Evolutionary conservation across 2,329 filamentous ascomycete species (phyloP), one percentile per base, ranked within the genome.

Genomic region (Cercospora sojina): DNA sequence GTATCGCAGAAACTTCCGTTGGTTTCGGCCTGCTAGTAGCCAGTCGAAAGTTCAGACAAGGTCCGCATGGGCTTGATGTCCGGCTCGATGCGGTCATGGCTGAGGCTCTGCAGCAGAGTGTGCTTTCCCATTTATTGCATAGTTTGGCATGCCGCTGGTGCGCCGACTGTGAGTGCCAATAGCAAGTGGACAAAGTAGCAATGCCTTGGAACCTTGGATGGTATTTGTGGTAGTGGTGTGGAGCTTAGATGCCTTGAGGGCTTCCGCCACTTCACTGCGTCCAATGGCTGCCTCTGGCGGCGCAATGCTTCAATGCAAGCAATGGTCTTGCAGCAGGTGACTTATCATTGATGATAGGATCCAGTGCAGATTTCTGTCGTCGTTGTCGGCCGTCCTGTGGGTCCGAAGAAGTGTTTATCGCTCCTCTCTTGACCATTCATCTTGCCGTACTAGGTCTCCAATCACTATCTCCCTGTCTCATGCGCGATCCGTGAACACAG

Each of bases 141-240:
- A 49, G 23, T 61, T 61, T 49, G 59, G 3, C 59, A 61, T 51
- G 38, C 59, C 27, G 49, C 59, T 61, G 41, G 59, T 31, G 41
- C 4, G n/a, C 59, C 59, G 31, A 4, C 6, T 2, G 6, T n/a
- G 12, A 5, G 25, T 35, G 23, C 41, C 41, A 51, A 53, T 61
- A 10, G 59, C 27, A 13, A 5, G 2, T 23, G 41, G 18, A 47
- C 2, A 23, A 47, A 8, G 9, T 23, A 23, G 9, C 12, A 5
- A 47, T 18, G 41, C 18, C 9, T 47, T 18, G 35, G n/a, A 13
- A 38, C 2, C 20, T 47, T 23, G 4, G 41, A 23, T 9, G 10
- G 35, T 6, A 47, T 12, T 12, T 47, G 41, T 5, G 41, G 41
- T 23, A 47, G 18, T 23, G 41, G 41, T 23, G 41, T 47, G 18